phyloP scores from a whole-genome alignment of 257 asterid genomes.

The Solanum paucissectum region DNA sequence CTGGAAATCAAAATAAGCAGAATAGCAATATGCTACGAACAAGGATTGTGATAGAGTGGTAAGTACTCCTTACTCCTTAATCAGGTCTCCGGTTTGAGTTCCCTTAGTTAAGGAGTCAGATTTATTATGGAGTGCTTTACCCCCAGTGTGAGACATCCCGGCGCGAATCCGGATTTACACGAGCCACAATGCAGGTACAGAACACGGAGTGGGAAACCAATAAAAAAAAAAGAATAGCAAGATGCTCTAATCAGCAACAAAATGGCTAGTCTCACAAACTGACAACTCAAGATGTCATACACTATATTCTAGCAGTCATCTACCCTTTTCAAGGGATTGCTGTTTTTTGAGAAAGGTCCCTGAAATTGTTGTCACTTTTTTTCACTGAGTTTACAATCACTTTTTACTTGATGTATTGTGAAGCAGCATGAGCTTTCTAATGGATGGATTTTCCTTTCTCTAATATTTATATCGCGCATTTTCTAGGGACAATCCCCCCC shows the following conservation, averaged over 20 bases:
- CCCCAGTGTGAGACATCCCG: neutral
- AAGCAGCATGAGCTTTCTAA: neutral
- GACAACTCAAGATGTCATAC: neutral
- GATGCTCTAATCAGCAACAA: neutral
- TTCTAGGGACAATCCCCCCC: neutral
- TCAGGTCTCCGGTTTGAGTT: neutral
- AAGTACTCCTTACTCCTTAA: neutral
- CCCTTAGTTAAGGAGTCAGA: neutral
- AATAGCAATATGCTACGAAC: neutral
- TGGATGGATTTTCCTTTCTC: neutral
- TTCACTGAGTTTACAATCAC: neutral
- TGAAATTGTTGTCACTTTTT: neutral
- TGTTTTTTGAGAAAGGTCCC: neutral
- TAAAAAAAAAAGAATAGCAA: neutral
- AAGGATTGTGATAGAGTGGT: neutral
- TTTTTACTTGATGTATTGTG: neutral
- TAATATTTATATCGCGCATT: neutral
- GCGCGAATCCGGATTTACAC: neutral
- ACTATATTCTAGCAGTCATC: neutral
- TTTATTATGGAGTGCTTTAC: neutral
- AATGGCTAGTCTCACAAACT: neutral
- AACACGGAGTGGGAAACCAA: neutral
- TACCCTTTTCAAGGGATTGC: neutral
- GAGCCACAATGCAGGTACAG: neutral
- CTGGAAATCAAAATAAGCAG: neutral